Evolutionary conservation across 371 early-diverging fungal species (phyloP).

Genomic region (Chytridiales sp.): DNA sequence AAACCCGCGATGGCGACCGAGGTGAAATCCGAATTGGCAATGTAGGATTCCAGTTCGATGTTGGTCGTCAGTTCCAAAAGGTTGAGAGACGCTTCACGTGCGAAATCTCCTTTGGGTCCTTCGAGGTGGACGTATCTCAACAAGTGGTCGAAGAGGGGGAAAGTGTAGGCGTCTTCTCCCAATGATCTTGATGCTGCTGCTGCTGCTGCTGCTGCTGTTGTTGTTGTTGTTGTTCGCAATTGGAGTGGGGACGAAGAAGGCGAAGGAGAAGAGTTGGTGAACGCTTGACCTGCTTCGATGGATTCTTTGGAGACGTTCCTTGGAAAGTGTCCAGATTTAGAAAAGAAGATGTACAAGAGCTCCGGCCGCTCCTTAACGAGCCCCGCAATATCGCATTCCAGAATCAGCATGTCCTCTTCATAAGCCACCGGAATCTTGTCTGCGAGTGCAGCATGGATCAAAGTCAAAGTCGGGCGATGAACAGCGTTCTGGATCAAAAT

Average conservation of each 20-base stretch:
- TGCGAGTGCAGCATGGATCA: slow-evolving; percentile 69
- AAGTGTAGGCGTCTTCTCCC: slow-evolving; percentile 66
- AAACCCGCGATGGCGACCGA: slow-evolving; percentile 78
- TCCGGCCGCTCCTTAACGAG: slow-evolving; percentile 89
- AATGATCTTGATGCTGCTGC: slow-evolving; percentile 2
- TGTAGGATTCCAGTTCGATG: slow-evolving; percentile 77
- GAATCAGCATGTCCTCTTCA: slow-evolving; percentile 80
- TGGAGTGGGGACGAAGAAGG: slow-evolving; percentile 13
- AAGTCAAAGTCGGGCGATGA: slow-evolving; percentile 79
- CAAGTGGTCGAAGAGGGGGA: slow-evolving; percentile 75
- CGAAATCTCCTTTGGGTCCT: slow-evolving; percentile 76
- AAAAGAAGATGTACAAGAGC: slow-evolving; percentile 87
- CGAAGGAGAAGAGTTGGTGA: background rate
- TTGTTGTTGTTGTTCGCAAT: no score
- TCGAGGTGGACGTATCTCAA: slow-evolving; percentile 84
- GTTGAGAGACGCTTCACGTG: slow-evolving; percentile 85
- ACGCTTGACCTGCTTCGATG: slow-evolving; percentile 16
- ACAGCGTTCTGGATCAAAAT: slow-evolving; percentile 88
- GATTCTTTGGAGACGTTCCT: slow-evolving; percentile 26
- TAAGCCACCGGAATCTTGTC: slow-evolving; percentile 62
- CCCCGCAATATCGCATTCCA: slow-evolving; percentile 77
- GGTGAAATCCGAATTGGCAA: slow-evolving; percentile 78
- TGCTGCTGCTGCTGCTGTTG: background rate
- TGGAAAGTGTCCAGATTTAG: slow-evolving; percentile 61
- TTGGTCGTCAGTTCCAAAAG: slow-evolving; percentile 78